Evolutionary conservation across 345 rosid species (phyloP), one percentile per base, ranked within the genome.

Genomic region (Eucalyptus globulus): DNA sequence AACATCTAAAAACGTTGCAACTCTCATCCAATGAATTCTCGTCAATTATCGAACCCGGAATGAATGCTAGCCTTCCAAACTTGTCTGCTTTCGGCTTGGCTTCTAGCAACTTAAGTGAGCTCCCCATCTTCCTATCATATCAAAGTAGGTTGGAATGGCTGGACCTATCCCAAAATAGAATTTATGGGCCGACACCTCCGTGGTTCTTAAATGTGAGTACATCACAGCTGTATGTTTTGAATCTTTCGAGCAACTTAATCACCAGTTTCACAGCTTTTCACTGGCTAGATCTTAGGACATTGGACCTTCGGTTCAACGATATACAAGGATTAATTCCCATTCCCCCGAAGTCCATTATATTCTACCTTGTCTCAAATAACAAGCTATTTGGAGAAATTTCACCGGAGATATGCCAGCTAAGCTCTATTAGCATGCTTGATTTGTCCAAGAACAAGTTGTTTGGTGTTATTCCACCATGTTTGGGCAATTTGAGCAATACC

Each of bases 81-180:
- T 19, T 90, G 26, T 1, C 17, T 13, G 1, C 2, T 8, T 15
- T 92, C 9, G 50, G 49, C 47, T 80, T 91, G 89, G 62, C 54
- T 51, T 89, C 90, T 6, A 91, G 92, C 89, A 92, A 91, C 60
- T 67, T 92, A 31, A 40, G 51, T 5, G 76, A 88, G 86, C 86
- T 92, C 49, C 90, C 93, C 44, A 14, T 53, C 69, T 92, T 92
- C 89, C 60, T 92, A 14, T 72, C 54, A 14, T 2, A 49, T 49
- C 91, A 90, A 91, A 31, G 50, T 49, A 31, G 27, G 17, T 60
- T 88, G 88, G 8, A 3, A 14, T 14, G 43, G 45, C 24, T 92
- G 29, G 89, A 91, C 43, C 87, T 92, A 13, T 45, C 80, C 31
- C 40, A 22, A 19, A 90, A 91, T 88, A 86, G 80, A n/a, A 87